Percentiles rank a stretch among this genome's conserved stretches.
Conservation (phyloP, 2,329 filamentous ascomycete genomes). For the Cercospora sp. region DNA sequence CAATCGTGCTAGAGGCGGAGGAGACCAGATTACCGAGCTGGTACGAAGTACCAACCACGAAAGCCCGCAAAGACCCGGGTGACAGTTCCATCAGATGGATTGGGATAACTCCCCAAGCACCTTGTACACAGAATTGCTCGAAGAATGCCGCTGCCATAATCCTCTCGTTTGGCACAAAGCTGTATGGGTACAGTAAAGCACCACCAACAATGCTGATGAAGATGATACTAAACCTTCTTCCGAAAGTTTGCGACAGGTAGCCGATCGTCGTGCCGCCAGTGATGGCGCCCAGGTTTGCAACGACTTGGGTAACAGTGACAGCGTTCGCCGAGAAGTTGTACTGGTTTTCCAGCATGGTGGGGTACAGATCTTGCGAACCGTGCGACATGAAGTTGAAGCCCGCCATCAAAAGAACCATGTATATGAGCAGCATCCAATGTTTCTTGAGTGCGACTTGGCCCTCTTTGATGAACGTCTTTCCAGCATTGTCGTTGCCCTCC, state of each 20-base stretch:
- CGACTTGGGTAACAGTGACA: constrained; percentile 52
- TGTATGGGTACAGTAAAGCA: constrained; percentile 80
- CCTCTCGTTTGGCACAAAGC: constrained; percentile 61
- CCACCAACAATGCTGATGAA: constrained; percentile 62
- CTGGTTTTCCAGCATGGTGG: constrained; percentile 60
- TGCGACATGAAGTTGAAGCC: constrained; percentile 93
- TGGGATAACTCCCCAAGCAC: constrained; percentile 44
- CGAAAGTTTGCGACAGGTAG: constrained; percentile 49
- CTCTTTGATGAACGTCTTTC: constrained; percentile 70
- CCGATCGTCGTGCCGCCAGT: constrained; percentile 49
- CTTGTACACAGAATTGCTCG: constrained; percentile 53
- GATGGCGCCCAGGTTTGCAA: constrained; percentile 54
- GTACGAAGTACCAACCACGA: constrained; percentile 72
- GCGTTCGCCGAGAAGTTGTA: constrained; percentile 54
- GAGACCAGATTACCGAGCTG: constrained; percentile 74
- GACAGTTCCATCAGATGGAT: constrained; percentile 78
- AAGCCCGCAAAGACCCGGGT: constrained; percentile 70
- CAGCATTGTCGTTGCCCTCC: constrained; percentile 59
- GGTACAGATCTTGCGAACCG: constrained; percentile 67
- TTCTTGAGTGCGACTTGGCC: constrained; percentile 74
- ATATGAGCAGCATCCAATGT: constrained; percentile 78
- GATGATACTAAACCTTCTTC: constrained; percentile 51
- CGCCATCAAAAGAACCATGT: constrained; percentile 83
- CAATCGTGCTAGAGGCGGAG: constrained; percentile 46
- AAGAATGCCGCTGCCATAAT: constrained; percentile 83